Evolutionary conservation across 1,139 yeast species (phyloP).

Genomic region (Geotrichum fermentans): DNA sequence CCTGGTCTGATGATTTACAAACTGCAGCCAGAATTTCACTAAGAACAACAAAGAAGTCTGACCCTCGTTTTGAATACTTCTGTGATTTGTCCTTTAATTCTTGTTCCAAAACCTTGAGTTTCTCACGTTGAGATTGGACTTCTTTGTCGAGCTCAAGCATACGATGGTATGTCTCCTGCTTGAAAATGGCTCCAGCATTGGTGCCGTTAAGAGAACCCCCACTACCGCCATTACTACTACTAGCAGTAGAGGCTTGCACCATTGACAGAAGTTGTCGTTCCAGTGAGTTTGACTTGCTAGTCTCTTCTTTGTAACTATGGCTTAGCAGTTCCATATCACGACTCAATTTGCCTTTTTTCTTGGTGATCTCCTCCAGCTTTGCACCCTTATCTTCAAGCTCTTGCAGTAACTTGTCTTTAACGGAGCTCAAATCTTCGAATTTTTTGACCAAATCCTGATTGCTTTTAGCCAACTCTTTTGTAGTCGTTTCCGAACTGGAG

Average conservation of each 20-base stretch:
- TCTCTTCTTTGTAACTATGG: slow-evolving; percentile 5
- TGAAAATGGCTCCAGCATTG: slow-evolving; percentile 11
- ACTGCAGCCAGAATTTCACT: slow-evolving; percentile 12
- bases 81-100: slow-evolving; percentile 9
- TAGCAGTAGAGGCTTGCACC: background rate
- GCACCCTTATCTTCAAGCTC: slow-evolving; percentile 4
- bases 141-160: slow-evolving; percentile 19
- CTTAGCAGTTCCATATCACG: slow-evolving; percentile 7
- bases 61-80: slow-evolving; percentile 13
- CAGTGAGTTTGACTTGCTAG: slow-evolving; percentile 2
- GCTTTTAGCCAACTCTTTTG: background rate
- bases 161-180: slow-evolving; percentile 18
- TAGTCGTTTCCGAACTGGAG: background rate
- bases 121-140: slow-evolving; percentile 7
- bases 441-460: background rate
- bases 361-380: slow-evolving; percentile 5
- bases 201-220: background rate
- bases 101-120: slow-evolving; percentile 9
- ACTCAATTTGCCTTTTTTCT: slow-evolving; percentile 4
- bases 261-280: background rate
- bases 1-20: slow-evolving; percentile 4
- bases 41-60: slow-evolving; percentile 14
- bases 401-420: background rate
- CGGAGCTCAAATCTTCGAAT: background rate
- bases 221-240: background rate